Base-by-base conservation (phyloP, 176 grass and related monocot species). In the Saccharum officinarum region DNA sequence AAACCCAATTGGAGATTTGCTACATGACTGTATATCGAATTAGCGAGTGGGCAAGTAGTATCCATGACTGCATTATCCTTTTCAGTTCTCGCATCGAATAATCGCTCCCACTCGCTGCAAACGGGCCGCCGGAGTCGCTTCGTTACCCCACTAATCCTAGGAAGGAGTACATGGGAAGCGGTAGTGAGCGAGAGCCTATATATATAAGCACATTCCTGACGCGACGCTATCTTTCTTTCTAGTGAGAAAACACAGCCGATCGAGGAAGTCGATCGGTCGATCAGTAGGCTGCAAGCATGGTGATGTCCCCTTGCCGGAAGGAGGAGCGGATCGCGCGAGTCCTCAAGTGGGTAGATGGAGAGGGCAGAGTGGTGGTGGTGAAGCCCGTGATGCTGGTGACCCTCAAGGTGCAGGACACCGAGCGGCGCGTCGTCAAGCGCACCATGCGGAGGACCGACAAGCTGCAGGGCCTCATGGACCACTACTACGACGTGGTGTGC, bases 401-500 rank as follows among this genome's bases (percentile, higher is more conserved):
- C 4, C 60, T 63, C 60, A 20, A 8, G 41, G 46, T 75, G 16
- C 46, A 54, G 73, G 73, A 75, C 73, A 54, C 46, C 16, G 4
- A 75, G 7, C 73, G 73, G 1, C 45, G 73, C 42, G 28, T 30
- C 26, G 14, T 52, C 15, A 3, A 17, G 7, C 54, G 10, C 22
- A 77, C 75, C 59, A 65, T 79, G 59, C n/a, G 23, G 76, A 79
- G 37, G 38, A 44, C 38, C 22, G 59, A 79, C 37, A 11, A 79
- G 76, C 76, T 79, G 76, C 59, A 79, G 23, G 59, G 1, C 1
- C 59, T 79, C 0, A 65, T 79, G 77, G 77, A 79, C 77, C 3
- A 79, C 77, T 79, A 45, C 59, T 45, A 45, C 59, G 59, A 74
- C 44, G 13, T 74, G 71, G 42, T 74, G 42, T 30, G n/a, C 71